Evolutionary conservation across 352 stramenopile species (phyloP).

Genomic region (Pythium dissimile): DNA sequence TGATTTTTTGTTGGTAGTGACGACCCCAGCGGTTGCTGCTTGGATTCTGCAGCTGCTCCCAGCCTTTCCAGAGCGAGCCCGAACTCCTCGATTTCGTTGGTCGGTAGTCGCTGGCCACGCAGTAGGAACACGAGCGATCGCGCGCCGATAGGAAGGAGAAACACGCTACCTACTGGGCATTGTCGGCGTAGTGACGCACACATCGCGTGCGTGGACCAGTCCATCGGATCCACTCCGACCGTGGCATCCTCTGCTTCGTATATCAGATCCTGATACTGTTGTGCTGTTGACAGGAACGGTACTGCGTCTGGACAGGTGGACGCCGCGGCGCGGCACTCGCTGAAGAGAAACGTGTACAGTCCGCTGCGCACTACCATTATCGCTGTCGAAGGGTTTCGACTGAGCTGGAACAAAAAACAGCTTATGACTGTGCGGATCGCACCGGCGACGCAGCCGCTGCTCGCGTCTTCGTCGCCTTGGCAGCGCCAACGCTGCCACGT

Average conservation of each 20-base stretch:
- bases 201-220: constrained; percentile 36
- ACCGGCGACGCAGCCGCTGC: neutral
- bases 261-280: no score
- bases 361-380: constrained; percentile 35
- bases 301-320: neutral
- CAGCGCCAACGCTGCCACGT: constrained; percentile 14
- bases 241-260: constrained; percentile 38
- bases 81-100: constrained; percentile 47
- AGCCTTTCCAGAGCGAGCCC: neutral
- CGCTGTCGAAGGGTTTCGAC: constrained; percentile 27
- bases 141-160: constrained; percentile 39
- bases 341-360: constrained; percentile 37
- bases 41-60: neutral
- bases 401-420: constrained; percentile 41
- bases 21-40: neutral
- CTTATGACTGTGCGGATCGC: constrained; percentile 17
- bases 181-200: constrained; percentile 6
- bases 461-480: neutral
- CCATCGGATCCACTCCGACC: constrained; percentile 49
- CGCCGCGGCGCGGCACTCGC: constrained; percentile 18
- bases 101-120: constrained; percentile 27
- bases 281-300: neutral
- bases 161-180: constrained; percentile 21
- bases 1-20: neutral
- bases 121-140: constrained; percentile 39